Evolutionary conservation across 139 green algal species (phyloP), one percentile per base, ranked within the genome.

Genomic region (Coelastrella sp.): DNA sequence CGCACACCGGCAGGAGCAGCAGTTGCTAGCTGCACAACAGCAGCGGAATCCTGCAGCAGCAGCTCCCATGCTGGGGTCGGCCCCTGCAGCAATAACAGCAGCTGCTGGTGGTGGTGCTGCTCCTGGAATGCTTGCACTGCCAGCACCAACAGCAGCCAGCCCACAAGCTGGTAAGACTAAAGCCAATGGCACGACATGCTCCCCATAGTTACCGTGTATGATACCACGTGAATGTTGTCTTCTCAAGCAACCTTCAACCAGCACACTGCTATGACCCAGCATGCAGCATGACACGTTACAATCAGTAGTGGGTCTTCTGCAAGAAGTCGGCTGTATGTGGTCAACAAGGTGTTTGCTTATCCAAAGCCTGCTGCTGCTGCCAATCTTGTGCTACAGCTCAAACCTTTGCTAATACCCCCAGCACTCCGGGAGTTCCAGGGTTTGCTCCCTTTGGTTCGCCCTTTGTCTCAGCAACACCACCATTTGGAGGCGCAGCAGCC

Each of bases 401-500:
- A 64, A 1, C 53, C 17, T 64, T 64, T 64, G 53, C 17, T 32
- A 21, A 2, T 5, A 27, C 6, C 9, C 53, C 75, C 2, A 53
- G 51, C 5, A 82, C 75, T 34, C 75, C 75, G 19, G 53, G 48
- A 21, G 9, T 53, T 4, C 69, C 38, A n/a, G 75, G 75, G 51
- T 82, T 82, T 82, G 64, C 80, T 19, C 63, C 80, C 30, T 79
- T 72, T 23, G 64, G 53, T 6, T 53, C 80, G 32, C 64, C 64
- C 5, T 68, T 79, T 76, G 81, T 72, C 21, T 80, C 80, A 38
- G 64, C 41, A 7, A 43, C 81, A 45, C 15, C 67, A 34, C 34
- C 66, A 15, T 71, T 67, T 51, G 80, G 66, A 6, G 80, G 45
- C 32, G 45, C 50, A 38, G 63, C 79, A 23, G 79, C 48, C 8